Percentiles rank a stretch among this genome's conserved stretches.
These are phyloP conservation scores for Macrophomina tecta DNA, from an alignment of 2,329 filamentous ascomycete genomes.

Conservation along the genomic window DNA sequence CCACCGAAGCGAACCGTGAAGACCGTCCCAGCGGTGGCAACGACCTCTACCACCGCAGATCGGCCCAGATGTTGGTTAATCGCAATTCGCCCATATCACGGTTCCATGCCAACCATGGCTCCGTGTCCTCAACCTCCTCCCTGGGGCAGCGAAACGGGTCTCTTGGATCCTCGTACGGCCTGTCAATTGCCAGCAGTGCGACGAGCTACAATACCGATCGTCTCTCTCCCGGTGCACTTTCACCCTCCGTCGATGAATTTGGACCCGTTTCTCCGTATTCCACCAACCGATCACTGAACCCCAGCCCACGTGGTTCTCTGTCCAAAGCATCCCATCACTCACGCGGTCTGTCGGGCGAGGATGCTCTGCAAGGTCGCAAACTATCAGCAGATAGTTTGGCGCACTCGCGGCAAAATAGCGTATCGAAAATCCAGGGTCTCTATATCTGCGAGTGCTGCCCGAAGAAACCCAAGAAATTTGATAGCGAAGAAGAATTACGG, in stretches of 20 bases:
- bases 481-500: conserved; percentile 81
- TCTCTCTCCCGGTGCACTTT: conserved; percentile 65
- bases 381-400: conserved; percentile 52
- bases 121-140: conserved; percentile 69
- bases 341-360: conserved; percentile 47
- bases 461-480: conserved; percentile 96
- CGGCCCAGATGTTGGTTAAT: conserved; percentile 61
- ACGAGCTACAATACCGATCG: conserved; percentile 68
- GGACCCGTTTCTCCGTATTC: conserved; percentile 62
- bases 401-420: conserved; percentile 56
- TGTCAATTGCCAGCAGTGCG: conserved; percentile 69
- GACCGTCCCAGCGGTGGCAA: conserved; percentile 52
- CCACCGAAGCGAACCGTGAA: conserved; percentile 59
- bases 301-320: conserved; percentile 49
- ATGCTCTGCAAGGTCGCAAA: conserved; percentile 48
- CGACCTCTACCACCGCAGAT: conserved; percentile 62
- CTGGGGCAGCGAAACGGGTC: conserved; percentile 66
- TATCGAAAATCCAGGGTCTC: conserved; percentile 61
- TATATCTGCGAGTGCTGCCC: conserved; percentile 93
- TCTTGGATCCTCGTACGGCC: conserved; percentile 64
- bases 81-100: conserved; percentile 60
- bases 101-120: conserved; percentile 64
- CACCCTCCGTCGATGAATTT: conserved; percentile 62
- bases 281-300: conserved; percentile 53
- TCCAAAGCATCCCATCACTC: conserved; percentile 47